A percentile compares a stretch with the other conserved stretches of the same genome.
Conservation (phyloP, 306 rosid species). For the Sechiopsis laciniata region DNA sequence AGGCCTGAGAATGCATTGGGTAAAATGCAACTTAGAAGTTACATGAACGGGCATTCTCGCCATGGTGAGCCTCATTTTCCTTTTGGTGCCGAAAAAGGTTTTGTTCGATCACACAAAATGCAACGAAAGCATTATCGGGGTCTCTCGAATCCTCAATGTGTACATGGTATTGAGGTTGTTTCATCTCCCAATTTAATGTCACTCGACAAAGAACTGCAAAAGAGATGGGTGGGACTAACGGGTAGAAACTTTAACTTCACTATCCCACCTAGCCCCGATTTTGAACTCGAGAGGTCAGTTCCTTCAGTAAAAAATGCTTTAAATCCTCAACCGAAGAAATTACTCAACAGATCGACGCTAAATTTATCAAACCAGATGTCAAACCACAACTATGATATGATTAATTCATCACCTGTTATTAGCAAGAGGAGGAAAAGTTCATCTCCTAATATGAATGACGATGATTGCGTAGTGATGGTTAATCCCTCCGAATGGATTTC, state of each 20-base stretch:
- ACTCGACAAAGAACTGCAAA: slow-evolving; percentile 64
- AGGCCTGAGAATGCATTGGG: slow-evolving; percentile 89
- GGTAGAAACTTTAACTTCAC: slow-evolving; percentile 75
- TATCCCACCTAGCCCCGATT: slow-evolving; percentile 61
- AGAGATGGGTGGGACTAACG: slow-evolving; percentile 81
- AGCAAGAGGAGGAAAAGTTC: slow-evolving; percentile 66
- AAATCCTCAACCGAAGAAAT: slow-evolving; percentile 58
- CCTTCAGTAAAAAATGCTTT: slow-evolving; percentile 42
- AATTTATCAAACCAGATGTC: slow-evolving; percentile 55
- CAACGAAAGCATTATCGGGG: slow-evolving; percentile 91
- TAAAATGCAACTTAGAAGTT: slow-evolving; percentile 96
- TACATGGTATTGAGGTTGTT: slow-evolving; percentile 78
- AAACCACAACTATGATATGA: slow-evolving; percentile 50
- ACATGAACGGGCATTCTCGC: slow-evolving; percentile 97
- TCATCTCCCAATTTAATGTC: slow-evolving; percentile 51
- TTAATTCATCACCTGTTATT: slow-evolving; percentile 63
- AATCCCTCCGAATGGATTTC: slow-evolving; percentile 65
- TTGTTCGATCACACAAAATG: slow-evolving; percentile 93
- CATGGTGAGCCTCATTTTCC: slow-evolving; percentile 93
- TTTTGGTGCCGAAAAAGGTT: slow-evolving; percentile 75
- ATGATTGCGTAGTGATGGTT: slow-evolving; percentile 56
- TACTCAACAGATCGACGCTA: slow-evolving; percentile 71
- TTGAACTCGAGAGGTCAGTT: slow-evolving; percentile 78
- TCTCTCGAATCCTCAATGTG: slow-evolving; percentile 88
- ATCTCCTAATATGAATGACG: slow-evolving; percentile 58